Base-by-base conservation (phyloP, 345 rosid genomes). In the Stellera chamaejasme region DNA sequence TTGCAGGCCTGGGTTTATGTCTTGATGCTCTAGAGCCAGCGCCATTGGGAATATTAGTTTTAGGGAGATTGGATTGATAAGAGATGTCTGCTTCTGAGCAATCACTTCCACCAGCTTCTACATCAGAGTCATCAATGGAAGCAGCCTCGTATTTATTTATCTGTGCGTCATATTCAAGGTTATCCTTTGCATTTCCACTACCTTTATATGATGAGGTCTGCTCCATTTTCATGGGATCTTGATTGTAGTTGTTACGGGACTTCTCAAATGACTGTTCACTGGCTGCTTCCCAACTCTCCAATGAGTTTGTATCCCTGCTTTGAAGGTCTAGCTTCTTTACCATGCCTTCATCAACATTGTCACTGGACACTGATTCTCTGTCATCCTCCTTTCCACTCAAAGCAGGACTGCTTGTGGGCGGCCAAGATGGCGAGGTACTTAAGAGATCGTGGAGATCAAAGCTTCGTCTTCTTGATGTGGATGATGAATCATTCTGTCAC, bases 331-430 rank as follows among this genome's bases (percentile, higher is more conserved):
- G 72, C 55, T 73, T 85, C 66, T 82, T 85, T 59, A 85, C 76
- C 85, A 75, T 75, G 14, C 68, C 77, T 61, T 82, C 80, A 55
- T 84, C 95, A 15, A 78, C 78, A 90, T 95, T 88, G n/a, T 79
- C 89, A 16, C 89, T 79, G 3, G 81, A 71, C 27, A 61, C 66
- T 13, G 71, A 71, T 54, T 83, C 88, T 73, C 59, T 79, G 28
- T 82, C 95, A 36, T 71, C 82, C 49, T 80, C 90, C 27, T 72
- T 77, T 23, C 52, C 61, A 44, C 63, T 75, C 27, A 63, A 51
- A 51, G 67, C 65, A n/a, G 78, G 77, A 64, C 77, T 77, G 26
- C 62, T 50, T 52, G 63, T 60, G 3, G 87, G 73, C 15, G 82
- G 87, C 85, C 87, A 79, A 47, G 79, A 70, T 60, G 82, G 82